Evolutionary conservation across 2,329 filamentous ascomycete species (phyloP).

Genomic region (Pseudonectria foliicola): DNA sequence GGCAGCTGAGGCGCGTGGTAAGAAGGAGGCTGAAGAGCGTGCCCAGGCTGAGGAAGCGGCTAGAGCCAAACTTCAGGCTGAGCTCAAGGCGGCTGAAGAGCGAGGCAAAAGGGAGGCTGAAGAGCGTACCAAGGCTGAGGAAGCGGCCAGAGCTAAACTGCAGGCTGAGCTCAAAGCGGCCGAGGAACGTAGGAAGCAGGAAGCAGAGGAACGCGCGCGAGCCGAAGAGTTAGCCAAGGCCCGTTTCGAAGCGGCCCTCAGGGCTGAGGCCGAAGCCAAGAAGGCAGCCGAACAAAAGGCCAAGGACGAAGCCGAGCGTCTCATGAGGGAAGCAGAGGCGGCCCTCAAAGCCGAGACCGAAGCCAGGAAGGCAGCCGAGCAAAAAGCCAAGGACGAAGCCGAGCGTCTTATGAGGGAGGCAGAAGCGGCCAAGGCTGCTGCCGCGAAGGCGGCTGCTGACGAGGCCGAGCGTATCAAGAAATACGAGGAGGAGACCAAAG

Average conservation of each 20-base stretch:
- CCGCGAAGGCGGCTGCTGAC: constrained; percentile 30
- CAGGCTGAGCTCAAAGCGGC: constrained; percentile 36
- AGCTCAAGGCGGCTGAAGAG: constrained; percentile 37
- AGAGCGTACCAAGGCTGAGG: constrained; percentile 29
- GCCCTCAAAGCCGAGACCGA: constrained; percentile 35
- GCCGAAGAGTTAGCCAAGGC: constrained; percentile 42
- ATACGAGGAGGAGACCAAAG: constrained; percentile 33
- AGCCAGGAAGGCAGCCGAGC: constrained; percentile 35
- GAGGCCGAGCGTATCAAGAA: constrained; percentile 37
- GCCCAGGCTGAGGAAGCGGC: constrained; percentile 32
- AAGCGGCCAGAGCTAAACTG: constrained; percentile 30
- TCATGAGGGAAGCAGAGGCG: constrained; percentile 31
- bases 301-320: constrained; percentile 36
- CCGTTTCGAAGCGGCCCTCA: constrained; percentile 36
- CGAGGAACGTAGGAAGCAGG: constrained; percentile 34
- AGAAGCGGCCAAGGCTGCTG: constrained; percentile 33
- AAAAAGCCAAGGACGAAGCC: constrained; percentile 36
- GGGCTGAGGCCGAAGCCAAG: constrained; percentile 35
- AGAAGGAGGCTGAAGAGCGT: constrained; percentile 43
- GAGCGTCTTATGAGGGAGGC: constrained; percentile 32
- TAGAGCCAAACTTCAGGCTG: constrained; percentile 31
- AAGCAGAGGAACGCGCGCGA: constrained; percentile 32
- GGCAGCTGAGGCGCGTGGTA: constrained; percentile 36
- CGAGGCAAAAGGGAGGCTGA: constrained; percentile 34
- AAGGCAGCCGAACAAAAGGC: constrained; percentile 33